A percentile compares a stretch with the other conserved stretches of the same genome.
Conservation (phyloP, 495 filamentous ascomycete genomes). For the Aspergillus coremiiformis region DNA sequence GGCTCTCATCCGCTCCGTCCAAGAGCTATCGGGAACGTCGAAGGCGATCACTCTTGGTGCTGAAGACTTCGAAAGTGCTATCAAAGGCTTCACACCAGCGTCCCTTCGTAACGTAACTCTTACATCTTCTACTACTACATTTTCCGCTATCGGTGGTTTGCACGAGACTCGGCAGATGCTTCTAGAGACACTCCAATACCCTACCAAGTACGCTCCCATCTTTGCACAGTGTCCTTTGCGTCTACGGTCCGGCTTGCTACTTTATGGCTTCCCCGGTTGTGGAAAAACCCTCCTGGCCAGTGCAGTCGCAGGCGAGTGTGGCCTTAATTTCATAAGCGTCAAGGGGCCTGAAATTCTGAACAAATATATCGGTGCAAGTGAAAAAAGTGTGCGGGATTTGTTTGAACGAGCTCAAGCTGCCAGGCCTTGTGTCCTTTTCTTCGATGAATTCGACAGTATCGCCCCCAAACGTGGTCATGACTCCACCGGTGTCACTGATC, state of each 20-base stretch:
- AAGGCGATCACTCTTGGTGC: conserved; percentile 53
- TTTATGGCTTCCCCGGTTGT: conserved; percentile 94
- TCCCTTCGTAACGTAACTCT: conserved; percentile 90
- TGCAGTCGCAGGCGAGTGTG: conserved; percentile 92
- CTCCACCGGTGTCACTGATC: conserved; percentile 90
- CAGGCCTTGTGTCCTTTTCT: conserved; percentile 87
- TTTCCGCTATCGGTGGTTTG: conserved; percentile 84
- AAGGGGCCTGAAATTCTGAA: conserved; percentile 97
- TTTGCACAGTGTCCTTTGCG: conserved; percentile 92
- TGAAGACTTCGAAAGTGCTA: conserved; percentile 71
- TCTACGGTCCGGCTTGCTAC: conserved; percentile 78
- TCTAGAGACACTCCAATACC: conserved; percentile 91
- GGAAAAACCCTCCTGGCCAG: conserved; percentile 92
- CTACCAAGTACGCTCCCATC: conserved; percentile 95
- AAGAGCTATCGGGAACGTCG: conserved; percentile 25
- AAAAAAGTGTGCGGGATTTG: conserved; percentile 89
- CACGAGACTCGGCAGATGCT: conserved; percentile 76
- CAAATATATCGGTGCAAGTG: conserved; percentile 95
- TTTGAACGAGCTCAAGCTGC: conserved; percentile 90
- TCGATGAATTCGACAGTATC: conserved; percentile 97
- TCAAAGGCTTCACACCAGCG: conserved; percentile 89
- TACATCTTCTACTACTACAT: conserved; percentile 80
- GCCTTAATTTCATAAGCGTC: conserved; percentile 95
- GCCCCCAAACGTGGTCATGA: conserved; percentile 96
- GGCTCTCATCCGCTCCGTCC: conserved; percentile 68